These are phyloP conservation scores for Cryptococcus sp. DNA, from an alignment of 1,284 basidiomycete species.

Conservation along the genomic window DNA sequence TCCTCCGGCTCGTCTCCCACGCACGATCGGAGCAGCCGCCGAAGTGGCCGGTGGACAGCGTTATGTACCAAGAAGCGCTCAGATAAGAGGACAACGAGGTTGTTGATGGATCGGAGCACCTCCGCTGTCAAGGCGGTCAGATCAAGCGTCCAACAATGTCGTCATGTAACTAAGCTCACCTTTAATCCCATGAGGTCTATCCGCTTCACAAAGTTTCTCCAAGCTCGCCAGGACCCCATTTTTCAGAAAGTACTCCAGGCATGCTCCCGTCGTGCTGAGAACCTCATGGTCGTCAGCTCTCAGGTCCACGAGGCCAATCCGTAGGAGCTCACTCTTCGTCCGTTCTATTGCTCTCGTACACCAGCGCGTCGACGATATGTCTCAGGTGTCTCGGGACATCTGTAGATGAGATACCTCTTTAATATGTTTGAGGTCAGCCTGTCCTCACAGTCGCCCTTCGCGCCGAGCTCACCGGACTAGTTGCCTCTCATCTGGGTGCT, in stretches of 20 bases:
- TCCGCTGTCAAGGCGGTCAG: slow-evolving; percentile 55
- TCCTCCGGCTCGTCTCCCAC: slow-evolving; percentile 86
- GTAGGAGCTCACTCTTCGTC: slow-evolving; percentile 72
- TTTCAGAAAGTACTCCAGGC: slow-evolving; percentile 86
- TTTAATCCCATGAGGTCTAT: slow-evolving; percentile 79
- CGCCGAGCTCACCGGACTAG: slow-evolving; percentile 30
- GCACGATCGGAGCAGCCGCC: slow-evolving; percentile 79
- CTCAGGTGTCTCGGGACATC: slow-evolving; percentile 72
- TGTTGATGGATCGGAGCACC: slow-evolving; percentile 75
- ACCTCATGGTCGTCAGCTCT: slow-evolving; percentile 2
- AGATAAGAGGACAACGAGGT: slow-evolving; percentile 82
- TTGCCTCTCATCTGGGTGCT: slow-evolving; percentile 47
- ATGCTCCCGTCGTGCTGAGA: slow-evolving; percentile 71
- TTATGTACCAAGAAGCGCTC: slow-evolving; percentile 88
- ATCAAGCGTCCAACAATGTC: neutral
- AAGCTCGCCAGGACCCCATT: slow-evolving; percentile 79
- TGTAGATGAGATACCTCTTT: slow-evolving; percentile 73
- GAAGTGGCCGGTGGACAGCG: slow-evolving; percentile 81
- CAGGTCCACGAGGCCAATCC: slow-evolving; percentile 1
- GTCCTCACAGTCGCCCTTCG: neutral
- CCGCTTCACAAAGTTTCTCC: slow-evolving; percentile 77
- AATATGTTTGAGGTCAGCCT: neutral
- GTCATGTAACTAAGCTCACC: slow-evolving; percentile 20
- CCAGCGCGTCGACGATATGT: slow-evolving; percentile 81
- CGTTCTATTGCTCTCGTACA: slow-evolving; percentile 74